Evolutionary conservation across 2,329 filamentous ascomycete species (phyloP).

Genomic region (Pseudogymnoascus sp.): DNA sequence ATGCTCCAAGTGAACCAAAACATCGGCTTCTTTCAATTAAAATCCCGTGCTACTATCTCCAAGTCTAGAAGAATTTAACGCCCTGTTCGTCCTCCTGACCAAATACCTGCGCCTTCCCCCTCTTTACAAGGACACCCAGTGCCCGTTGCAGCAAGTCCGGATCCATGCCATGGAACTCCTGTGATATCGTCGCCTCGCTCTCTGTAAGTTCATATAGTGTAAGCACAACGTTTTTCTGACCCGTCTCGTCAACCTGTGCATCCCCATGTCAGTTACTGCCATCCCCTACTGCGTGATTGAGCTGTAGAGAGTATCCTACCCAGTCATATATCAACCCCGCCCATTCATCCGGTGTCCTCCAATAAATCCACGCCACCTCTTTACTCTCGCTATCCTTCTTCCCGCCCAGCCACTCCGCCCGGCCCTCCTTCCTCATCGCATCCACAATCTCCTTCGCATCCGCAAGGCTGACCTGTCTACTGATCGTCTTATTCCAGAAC

Average conservation of each 20-base stretch:
- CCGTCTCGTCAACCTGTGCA: slow-evolving; percentile 64
- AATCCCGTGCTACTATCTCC: neutral
- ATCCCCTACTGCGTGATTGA: neutral
- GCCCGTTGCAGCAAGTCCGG: slow-evolving; percentile 71
- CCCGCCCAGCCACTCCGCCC: slow-evolving; percentile 58
- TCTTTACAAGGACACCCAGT: slow-evolving; percentile 75
- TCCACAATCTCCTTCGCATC: slow-evolving; percentile 54
- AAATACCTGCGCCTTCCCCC: slow-evolving; percentile 89
- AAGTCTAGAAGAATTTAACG: slow-evolving; percentile 82
- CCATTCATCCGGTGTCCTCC: slow-evolving; percentile 87
- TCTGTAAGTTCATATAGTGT: slow-evolving; percentile 88
- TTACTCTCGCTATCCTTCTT: slow-evolving; percentile 33
- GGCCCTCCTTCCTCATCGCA: slow-evolving; percentile 51
- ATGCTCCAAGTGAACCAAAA: neutral
- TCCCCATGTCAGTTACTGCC: neutral
- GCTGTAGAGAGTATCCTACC: slow-evolving; percentile 35
- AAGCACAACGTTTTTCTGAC: slow-evolving; percentile 79
- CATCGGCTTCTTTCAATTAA: neutral
- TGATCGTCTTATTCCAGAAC: slow-evolving; percentile 51
- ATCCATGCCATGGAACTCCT: slow-evolving; percentile 86
- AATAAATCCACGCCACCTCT: slow-evolving; percentile 68
- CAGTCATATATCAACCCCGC: slow-evolving; percentile 69
- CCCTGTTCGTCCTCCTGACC: slow-evolving; percentile 81
- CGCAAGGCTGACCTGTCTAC: slow-evolving; percentile 41
- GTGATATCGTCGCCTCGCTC: slow-evolving; percentile 69